Conservation (phyloP, 2,329 filamentous ascomycete genomes). For the Calonectria honghensis region DNA sequence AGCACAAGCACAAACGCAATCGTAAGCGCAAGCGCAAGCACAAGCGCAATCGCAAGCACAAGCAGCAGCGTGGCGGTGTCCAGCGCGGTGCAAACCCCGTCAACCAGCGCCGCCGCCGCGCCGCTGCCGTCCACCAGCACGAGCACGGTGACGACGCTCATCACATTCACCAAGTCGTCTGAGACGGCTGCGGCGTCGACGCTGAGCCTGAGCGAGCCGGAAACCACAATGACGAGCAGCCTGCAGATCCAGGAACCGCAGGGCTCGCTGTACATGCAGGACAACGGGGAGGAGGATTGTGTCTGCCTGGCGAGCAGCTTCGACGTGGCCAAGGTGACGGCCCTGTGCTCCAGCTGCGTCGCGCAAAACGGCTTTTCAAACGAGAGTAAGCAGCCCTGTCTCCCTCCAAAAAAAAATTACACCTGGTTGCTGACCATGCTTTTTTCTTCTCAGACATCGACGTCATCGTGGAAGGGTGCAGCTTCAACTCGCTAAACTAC, state of each 20-base stretch:
- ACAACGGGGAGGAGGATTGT: conserved; percentile 59
- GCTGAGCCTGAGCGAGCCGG: conserved; percentile 11
- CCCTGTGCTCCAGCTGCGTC: conserved; percentile 63
- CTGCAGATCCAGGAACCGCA: conserved; percentile 41
- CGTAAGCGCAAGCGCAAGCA: not conserved
- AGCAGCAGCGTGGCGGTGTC: not conserved
- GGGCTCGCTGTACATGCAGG: conserved; percentile 44
- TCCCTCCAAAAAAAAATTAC: no score
- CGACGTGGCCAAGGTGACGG: conserved; percentile 61
- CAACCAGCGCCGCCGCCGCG: not conserved
- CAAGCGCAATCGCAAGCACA: not conserved
- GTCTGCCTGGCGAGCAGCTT: conserved; percentile 64
- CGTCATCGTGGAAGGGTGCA: conserved; percentile 60
- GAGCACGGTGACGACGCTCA: conserved; percentile 29
- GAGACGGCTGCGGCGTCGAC: not conserved
- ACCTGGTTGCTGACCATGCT: conserved; percentile 2
- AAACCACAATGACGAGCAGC: conserved; percentile 13
- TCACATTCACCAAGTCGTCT: conserved; percentile 30
- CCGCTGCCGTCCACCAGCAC: conserved; percentile 26
- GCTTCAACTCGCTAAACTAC: conserved; percentile 57
- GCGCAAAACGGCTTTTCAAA: conserved; percentile 55
- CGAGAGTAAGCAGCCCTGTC: conserved; percentile 55
- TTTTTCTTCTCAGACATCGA: conserved; percentile 57
- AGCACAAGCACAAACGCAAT: conserved; percentile 14
- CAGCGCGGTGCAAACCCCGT: not conserved